Evolutionary conservation across 2,329 filamentous ascomycete genomes (phyloP).

Genomic region (Neofusicoccum cordaticola): DNA sequence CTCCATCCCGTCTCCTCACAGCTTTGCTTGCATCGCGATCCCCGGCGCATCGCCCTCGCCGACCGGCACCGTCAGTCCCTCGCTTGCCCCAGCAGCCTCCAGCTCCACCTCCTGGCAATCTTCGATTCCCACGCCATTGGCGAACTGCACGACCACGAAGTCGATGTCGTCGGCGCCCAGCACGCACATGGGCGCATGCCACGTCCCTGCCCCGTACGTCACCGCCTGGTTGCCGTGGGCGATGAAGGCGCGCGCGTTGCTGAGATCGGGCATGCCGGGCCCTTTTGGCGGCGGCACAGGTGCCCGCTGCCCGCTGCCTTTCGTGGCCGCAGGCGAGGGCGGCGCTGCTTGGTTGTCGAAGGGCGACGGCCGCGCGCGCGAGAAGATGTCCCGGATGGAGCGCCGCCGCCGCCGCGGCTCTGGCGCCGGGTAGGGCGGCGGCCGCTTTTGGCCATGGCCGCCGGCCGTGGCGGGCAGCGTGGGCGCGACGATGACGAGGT

Average conservation of each 20-base stretch:
- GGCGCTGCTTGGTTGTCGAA: slow-evolving; percentile 52
- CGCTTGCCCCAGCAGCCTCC: slow-evolving; percentile 29
- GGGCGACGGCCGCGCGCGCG: slow-evolving; percentile 39
- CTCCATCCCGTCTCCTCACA: not conserved
- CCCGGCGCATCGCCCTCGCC: slow-evolving; percentile 24
- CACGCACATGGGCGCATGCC: slow-evolving; percentile 95
- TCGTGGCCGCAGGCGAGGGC: slow-evolving; percentile 30
- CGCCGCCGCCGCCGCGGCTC: slow-evolving; percentile 24
- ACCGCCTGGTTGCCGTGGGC: slow-evolving; percentile 78
- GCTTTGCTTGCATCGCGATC: not conserved
- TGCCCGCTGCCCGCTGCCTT: slow-evolving; percentile 19
- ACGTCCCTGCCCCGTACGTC: slow-evolving; percentile 87
- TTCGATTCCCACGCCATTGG: slow-evolving; percentile 75
- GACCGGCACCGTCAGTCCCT: slow-evolving; percentile 34
- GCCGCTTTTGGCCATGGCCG: slow-evolving; percentile 26
- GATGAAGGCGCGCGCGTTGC: slow-evolving; percentile 70
- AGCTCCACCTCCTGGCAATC: slow-evolving; percentile 79
- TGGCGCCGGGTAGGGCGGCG: slow-evolving; percentile 45
- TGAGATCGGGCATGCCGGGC: slow-evolving; percentile 69
- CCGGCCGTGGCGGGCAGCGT: slow-evolving; percentile 50
- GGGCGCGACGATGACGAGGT: slow-evolving; percentile 87
- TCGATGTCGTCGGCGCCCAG: slow-evolving; percentile 69
- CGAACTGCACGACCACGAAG: slow-evolving; percentile 87
- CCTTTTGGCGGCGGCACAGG: slow-evolving; percentile 34
- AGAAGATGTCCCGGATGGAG: slow-evolving; percentile 40